Evolutionary conservation across 805 yeast species (phyloP).

Genomic region (Danielozyma ontarioensis): DNA sequence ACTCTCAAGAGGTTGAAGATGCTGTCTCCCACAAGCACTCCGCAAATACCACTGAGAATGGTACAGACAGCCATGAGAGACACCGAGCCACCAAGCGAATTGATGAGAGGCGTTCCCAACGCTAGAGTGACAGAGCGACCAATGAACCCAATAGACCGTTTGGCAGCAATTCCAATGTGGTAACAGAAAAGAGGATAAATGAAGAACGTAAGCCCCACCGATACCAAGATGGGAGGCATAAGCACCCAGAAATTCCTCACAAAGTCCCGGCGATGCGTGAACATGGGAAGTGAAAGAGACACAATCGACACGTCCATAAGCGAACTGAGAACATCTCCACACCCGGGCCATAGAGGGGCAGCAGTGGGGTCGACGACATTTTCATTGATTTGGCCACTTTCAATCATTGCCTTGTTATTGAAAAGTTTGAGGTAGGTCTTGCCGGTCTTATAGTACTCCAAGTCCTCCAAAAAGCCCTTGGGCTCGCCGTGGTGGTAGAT

Average conservation of each 20-base stretch:
- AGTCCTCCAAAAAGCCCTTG: slow-evolving; percentile 46
- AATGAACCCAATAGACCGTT: slow-evolving; percentile 65
- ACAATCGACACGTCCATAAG: slow-evolving; percentile 76
- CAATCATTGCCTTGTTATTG: slow-evolving; percentile 27
- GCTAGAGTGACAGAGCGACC: slow-evolving; percentile 80
- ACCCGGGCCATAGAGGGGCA: slow-evolving; percentile 61
- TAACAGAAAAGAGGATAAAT: slow-evolving; percentile 67
- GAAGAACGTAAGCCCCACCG: slow-evolving; percentile 56
- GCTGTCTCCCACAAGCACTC: slow-evolving; percentile 60
- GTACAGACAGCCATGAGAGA: slow-evolving; percentile 77
- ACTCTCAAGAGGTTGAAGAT: slow-evolving; percentile 49
- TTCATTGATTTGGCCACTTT: slow-evolving; percentile 19
- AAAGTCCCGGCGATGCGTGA: slow-evolving; percentile 62
- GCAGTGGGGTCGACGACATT: slow-evolving; percentile 19
- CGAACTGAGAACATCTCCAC: slow-evolving; percentile 69
- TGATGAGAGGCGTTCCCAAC: slow-evolving; percentile 68
- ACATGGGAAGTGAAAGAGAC: slow-evolving; percentile 73
- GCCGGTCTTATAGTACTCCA: slow-evolving; percentile 62
- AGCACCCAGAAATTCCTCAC: slow-evolving; percentile 52
- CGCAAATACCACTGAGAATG: slow-evolving; percentile 69
- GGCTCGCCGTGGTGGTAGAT: slow-evolving; percentile 39
- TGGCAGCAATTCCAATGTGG: slow-evolving; percentile 56
- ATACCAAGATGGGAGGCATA: slow-evolving; percentile 52
- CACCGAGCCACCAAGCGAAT: slow-evolving; percentile 62
- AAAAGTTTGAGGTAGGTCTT: slow-evolving; percentile 58